Evolutionary conservation across 2,329 filamentous ascomycete species (phyloP).

Genomic region (Ophiosphaerella herpotricha): DNA sequence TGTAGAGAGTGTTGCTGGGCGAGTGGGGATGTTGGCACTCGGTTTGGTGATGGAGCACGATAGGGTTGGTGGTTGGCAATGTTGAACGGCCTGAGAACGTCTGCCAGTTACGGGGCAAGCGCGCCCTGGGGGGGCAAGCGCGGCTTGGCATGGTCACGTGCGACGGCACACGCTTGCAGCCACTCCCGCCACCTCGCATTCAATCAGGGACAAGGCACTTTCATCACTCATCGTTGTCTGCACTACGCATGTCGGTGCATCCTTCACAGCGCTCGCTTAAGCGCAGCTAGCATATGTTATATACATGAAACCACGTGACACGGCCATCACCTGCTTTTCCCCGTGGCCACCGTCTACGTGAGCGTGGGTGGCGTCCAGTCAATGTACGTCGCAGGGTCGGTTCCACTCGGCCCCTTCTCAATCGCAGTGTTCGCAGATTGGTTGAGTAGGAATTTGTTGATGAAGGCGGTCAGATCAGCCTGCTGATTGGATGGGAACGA

Average conservation of each 20-base stretch:
- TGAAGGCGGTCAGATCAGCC: constrained; percentile 58
- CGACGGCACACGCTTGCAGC: too few relatives aligned
- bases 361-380: constrained; percentile 45
- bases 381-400: constrained; percentile 41
- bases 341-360: constrained; percentile 20
- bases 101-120: not conserved
- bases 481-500: constrained; percentile 59
- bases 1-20: constrained; percentile 42
- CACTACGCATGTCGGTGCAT: too few relatives aligned
- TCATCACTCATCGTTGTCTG: too few relatives aligned
- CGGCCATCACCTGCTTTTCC: not conserved
- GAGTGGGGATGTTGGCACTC: constrained; percentile 42
- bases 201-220: not conserved
- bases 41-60: constrained; percentile 36
- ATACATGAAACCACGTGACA: constrained; percentile 17
- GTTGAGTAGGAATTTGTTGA: constrained; percentile 57
- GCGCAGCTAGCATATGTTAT: constrained; percentile 1
- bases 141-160: constrained; percentile 14
- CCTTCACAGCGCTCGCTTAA: not conserved
- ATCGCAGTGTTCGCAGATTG: constrained; percentile 36
- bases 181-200: too few relatives aligned
- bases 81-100: constrained; percentile 15
- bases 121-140: not conserved
- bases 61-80: constrained; percentile 26
- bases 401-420: constrained; percentile 39